Evolutionary conservation across 2,329 filamentous ascomycete species (phyloP).

Genomic region (Fusarium sp.): DNA sequence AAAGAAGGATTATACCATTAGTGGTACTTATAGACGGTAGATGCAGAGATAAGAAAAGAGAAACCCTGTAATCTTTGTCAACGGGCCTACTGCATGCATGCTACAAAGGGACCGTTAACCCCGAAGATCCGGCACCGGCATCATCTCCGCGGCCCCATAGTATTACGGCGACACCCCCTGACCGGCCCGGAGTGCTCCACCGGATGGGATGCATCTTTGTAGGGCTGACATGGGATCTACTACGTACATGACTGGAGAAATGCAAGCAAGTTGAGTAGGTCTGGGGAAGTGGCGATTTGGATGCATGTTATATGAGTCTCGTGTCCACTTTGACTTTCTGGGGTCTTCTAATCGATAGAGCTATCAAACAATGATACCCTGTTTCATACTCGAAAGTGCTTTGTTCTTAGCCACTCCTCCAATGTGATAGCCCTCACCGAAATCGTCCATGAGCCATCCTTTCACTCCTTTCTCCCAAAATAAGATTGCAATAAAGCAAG

Average conservation of each 20-base stretch:
- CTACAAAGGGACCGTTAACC: not conserved
- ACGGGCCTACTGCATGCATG: not conserved
- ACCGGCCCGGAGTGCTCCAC: not conserved
- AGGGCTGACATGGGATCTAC: not conserved
- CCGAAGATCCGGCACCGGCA: not conserved
- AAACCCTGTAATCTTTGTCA: not conserved
- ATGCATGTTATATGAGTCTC: not conserved
- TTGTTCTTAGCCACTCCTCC: not conserved
- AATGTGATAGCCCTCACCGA: not conserved
- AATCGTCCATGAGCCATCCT: not conserved
- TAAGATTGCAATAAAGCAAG: not conserved
- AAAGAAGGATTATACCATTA: slow-evolving; percentile 74
- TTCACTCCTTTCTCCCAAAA: not conserved
- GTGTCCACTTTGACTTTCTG: not conserved
- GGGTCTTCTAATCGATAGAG: not conserved
- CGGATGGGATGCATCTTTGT: not conserved
- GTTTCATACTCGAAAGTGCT: not conserved
- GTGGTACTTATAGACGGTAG: slow-evolving; percentile 59
- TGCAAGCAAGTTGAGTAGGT: not conserved
- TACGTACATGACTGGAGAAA: not conserved
- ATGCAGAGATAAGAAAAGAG: not conserved
- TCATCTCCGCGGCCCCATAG: slow-evolving; percentile 1
- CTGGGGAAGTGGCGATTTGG: not conserved
- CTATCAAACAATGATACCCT: not conserved
- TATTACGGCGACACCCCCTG: not conserved